Evolutionary conservation across 2,329 filamentous ascomycete genomes (phyloP), one percentile per base, ranked within the genome.

Genomic region (Didymella lethalis): DNA sequence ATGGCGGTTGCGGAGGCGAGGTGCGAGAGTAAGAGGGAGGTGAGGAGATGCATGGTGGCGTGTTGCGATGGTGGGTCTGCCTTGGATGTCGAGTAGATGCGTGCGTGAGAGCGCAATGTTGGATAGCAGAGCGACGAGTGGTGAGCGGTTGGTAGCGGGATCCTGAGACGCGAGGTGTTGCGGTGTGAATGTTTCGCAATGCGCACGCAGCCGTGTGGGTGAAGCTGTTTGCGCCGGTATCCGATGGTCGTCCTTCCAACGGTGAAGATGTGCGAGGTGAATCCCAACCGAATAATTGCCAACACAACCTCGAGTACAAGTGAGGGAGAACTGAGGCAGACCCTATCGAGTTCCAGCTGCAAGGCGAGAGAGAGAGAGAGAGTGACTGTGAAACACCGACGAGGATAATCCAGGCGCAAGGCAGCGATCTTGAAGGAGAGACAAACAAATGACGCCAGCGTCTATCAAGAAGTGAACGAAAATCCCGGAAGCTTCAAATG

Each of bases 1-100:
- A 81, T 78, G n/a, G 79, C 70, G 44, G 67, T 61, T 41, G 70
- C 65, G 26, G 66, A 51, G 12, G 66, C 62, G 26, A 70, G 54
- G 46, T 55, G 63, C 43, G 63, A 61, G 36, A 68, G 58, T 53
- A 70, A 54, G 31, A 69, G 44, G 44, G 72, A 61, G 44, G 67
- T 56, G 56, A 57, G 32, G 32, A 64, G 48, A 48, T 60, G 63
- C 73, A 75, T 75, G 14, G 59, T 67, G 64, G 48, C 56, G 32
- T 32, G 28, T 55, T 48, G 50, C 49, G 57, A 46, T 44, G 31
- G 57, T 52, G 59, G 56, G 53, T 57, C 52, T 45, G 32, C 31
- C 53, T 55, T 34, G 16, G 31, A 53, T 49, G 54, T 63, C 48
- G 54, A 57, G 41, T 51, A 59, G 54, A 48, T 52, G 47, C 36